Percentiles rank a stretch among this genome's conserved stretches.
Evolutionary conservation across 805 yeast genomes (phyloP).

Genomic region (Kodamaea hsintzibuensis): DNA sequence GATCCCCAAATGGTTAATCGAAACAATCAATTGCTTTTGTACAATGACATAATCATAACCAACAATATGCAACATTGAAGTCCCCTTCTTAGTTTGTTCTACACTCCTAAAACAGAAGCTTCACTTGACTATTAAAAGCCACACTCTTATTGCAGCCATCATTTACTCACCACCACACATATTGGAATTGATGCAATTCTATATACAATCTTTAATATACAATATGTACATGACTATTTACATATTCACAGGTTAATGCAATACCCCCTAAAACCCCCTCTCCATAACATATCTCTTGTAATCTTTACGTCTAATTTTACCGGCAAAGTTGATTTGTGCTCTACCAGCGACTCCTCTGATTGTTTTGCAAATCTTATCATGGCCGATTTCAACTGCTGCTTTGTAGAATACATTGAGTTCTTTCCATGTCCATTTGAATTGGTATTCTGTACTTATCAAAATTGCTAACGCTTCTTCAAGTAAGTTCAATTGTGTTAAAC

Average conservation of each 20-base stretch:
- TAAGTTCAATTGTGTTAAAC: slow-evolving; percentile 55
- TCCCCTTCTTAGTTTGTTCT: too few species aligned
- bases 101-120: too few species aligned
- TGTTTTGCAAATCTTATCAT: slow-evolving; percentile 28
- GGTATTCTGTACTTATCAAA: slow-evolving; percentile 62
- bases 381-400: slow-evolving; percentile 34
- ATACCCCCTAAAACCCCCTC: slow-evolving; percentile 28
- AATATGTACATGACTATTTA: slow-evolving; percentile 8
- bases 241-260: slow-evolving; percentile 4
- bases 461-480: slow-evolving; percentile 71
- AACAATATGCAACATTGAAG: too few species aligned
- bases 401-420: slow-evolving; percentile 30
- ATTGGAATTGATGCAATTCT: not conserved
- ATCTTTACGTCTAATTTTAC: slow-evolving; percentile 39
- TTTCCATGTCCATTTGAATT: slow-evolving; percentile 66
- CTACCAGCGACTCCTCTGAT: slow-evolving; percentile 35
- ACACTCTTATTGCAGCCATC: not conserved
- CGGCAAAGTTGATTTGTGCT: slow-evolving; percentile 38
- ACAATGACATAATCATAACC: too few species aligned
- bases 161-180: not conserved
- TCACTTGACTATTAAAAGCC: not conserved
- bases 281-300: slow-evolving; percentile 32
- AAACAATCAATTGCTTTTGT: too few species aligned
- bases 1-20: too few species aligned
- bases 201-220: slow-evolving; percentile 1